Percentiles rank a stretch among this genome's conserved stretches.
These are phyloP conservation scores for Trichoderma orchidacearum DNA, from an alignment of 495 filamentous ascomycete species.

Conservation along the genomic window DNA sequence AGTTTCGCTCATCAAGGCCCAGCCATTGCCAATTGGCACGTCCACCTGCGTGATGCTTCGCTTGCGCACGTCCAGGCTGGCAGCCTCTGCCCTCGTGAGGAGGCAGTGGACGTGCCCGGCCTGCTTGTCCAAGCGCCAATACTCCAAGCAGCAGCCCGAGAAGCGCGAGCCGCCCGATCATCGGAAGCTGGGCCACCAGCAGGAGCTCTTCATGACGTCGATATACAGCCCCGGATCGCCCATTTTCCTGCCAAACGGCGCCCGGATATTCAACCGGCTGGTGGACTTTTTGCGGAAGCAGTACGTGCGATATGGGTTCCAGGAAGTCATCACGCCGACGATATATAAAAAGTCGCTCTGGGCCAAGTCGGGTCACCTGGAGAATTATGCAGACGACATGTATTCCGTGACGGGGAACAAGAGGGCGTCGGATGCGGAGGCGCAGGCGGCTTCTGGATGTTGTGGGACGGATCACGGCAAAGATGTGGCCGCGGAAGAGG, in stretches of 20 bases:
- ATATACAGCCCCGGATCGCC: slow-evolving; percentile 77
- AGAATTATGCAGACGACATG: slow-evolving; percentile 93
- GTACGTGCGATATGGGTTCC: slow-evolving; percentile 76
- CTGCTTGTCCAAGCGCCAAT: not conserved
- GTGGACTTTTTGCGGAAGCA: slow-evolving; percentile 74
- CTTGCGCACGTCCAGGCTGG: not conserved
- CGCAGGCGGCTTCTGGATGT: not conserved
- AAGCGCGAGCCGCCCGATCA: slow-evolving; percentile 38
- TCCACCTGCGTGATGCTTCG: not conserved
- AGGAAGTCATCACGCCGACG: slow-evolving; percentile 83
- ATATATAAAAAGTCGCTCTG: slow-evolving; percentile 89
- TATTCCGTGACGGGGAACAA: slow-evolving; percentile 62
- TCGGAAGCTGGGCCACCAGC: slow-evolving; percentile 52
- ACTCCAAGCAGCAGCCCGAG: not conserved
- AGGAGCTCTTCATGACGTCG: slow-evolving; percentile 69
- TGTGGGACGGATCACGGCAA: slow-evolving; percentile 14
- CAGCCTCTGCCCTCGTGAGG: not conserved
- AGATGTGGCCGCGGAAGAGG: slow-evolving; percentile 23
- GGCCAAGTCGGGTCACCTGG: slow-evolving; percentile 82
- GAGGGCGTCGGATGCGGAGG: slow-evolving; percentile 22
- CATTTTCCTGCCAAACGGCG: slow-evolving; percentile 75
- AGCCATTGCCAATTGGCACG: not conserved
- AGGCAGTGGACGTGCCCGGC: not conserved
- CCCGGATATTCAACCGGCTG: slow-evolving; percentile 78
- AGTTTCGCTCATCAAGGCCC: not conserved